Evolutionary conservation across 192 early-diverging fungal genomes (phyloP), one percentile per base, ranked within the genome.

Genomic region (Backusella westeae): DNA sequence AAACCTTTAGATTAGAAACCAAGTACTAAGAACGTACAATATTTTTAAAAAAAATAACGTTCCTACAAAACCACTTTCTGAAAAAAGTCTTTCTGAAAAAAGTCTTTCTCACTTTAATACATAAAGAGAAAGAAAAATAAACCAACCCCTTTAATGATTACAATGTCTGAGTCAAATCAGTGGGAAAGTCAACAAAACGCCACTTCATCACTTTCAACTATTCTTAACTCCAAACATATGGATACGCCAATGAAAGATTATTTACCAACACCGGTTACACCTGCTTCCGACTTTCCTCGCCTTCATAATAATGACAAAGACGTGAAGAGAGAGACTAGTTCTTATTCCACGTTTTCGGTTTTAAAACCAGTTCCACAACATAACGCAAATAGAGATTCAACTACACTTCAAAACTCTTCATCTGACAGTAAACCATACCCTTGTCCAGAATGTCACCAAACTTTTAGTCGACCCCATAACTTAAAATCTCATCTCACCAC

Each of bases 401-500:
- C 70, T 71, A 34, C 23, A 49, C 70, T 15, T 23, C 23, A n/a
- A 19, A 29, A 29, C 29, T 19, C 70, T 32, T 15, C 70, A 29
- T 32, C 35, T 46, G 70, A 71, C 17, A 17, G 26, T 17, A 71
- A 71, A 29, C 70, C 70, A 32, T 71, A 71, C 26, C 70, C 69
- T 5, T 83, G 82, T 59, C 49, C 42, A 12, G 65, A 79, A 71
- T 83, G 77, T 67, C 35, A 75, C 46, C 77, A 75, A 70, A 80
- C 68, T 3, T 83, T 83, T 69, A 80, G 75, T 41, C 49, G 75
- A 14, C 71, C 76, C 0, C 69, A 78, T 21, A 83, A 83, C 49
- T 29, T 83, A 41, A 83, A 79, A 67, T 83, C 82, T 38, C 75
- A 79, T 59, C 73, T 71, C 29, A 72, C 82, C n/a, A 83, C 75